A percentile compares a stretch with the other conserved stretches of the same genome.
These are phyloP conservation scores for Populus simonii DNA, from an alignment of 345 rosid species.

Conservation along the genomic window DNA sequence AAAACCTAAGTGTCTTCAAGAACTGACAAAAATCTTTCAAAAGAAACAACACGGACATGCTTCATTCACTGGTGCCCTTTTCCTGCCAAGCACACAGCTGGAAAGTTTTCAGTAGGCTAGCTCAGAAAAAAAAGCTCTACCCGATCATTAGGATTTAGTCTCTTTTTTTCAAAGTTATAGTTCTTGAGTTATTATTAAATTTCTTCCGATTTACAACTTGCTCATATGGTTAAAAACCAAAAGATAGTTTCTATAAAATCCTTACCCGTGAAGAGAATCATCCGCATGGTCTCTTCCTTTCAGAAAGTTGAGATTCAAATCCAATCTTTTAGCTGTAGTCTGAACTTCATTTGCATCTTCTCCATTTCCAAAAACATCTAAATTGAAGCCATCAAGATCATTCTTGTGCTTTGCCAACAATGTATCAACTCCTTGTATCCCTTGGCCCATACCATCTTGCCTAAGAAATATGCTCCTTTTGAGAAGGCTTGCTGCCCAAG, in stretches of 20 bases:
- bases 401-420: conserved; percentile 69
- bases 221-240: neutral
- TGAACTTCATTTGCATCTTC: conserved; percentile 91
- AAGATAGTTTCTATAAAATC: conserved; percentile 5
- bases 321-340: conserved; percentile 58
- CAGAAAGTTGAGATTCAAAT: conserved; percentile 76
- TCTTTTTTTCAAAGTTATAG: neutral
- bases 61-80: neutral
- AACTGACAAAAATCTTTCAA: neutral
- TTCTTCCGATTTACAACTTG: neutral
- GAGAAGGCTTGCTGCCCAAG: conserved; percentile 92
- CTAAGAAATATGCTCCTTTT: conserved; percentile 93
- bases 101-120: neutral
- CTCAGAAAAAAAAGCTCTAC: neutral
- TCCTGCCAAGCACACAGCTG: neutral
- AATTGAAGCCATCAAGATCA: conserved; percentile 75
- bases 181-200: neutral
- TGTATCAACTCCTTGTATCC: conserved; percentile 92
- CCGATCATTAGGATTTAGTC: neutral
- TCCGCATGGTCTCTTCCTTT: conserved; percentile 95
- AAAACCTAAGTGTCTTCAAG: neutral
- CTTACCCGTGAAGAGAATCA: conserved; percentile 87
- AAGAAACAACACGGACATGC: neutral
- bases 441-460: conserved; percentile 99
- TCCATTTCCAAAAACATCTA: conserved; percentile 95